Evolutionary conservation across 108 stramenopile genomes (phyloP).

Genomic region (Epithemia pelagica): DNA sequence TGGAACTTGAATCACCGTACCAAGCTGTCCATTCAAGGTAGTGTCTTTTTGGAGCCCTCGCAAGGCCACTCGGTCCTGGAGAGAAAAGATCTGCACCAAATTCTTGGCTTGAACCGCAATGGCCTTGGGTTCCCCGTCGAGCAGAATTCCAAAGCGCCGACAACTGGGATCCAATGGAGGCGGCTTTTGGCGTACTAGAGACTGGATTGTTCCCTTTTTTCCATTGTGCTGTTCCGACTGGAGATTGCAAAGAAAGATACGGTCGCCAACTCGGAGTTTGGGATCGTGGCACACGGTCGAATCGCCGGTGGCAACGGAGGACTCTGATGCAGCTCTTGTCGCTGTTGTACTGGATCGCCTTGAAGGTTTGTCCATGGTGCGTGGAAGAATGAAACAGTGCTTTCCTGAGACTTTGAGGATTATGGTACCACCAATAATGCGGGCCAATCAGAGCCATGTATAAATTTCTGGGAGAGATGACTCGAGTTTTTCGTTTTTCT

Average conservation of each 20-base stretch:
- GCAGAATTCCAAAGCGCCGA: conserved; percentile 11
- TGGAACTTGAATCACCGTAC: not conserved
- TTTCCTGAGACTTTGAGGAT: too few species aligned
- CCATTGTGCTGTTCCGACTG: conserved; percentile 14
- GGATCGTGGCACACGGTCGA: too few species aligned
- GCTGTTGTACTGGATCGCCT: too few species aligned
- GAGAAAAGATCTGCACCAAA: not conserved
- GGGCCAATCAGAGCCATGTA: too few species aligned
- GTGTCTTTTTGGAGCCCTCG: not conserved
- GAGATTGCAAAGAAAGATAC: conserved; percentile 1
- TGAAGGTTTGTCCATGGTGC: too few species aligned
- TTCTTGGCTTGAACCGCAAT: conserved; percentile 4
- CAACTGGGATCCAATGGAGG: not conserved
- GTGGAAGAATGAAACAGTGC: too few species aligned
- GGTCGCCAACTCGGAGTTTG: conserved; percentile 11
- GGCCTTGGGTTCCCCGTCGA: conserved; percentile 8
- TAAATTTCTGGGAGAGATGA: too few species aligned
- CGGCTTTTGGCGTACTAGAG: not conserved
- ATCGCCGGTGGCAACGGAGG: too few species aligned
- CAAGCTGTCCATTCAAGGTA: not conserved
- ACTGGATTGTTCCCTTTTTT: conserved; percentile 10
- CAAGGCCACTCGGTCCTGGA: not conserved
- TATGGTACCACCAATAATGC: too few species aligned
- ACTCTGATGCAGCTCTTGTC: too few species aligned
- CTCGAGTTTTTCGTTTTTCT: too few species aligned